Evolutionary conservation across 2,329 filamentous ascomycete species (phyloP).

Genomic region (Aspergillus brasiliensis): DNA sequence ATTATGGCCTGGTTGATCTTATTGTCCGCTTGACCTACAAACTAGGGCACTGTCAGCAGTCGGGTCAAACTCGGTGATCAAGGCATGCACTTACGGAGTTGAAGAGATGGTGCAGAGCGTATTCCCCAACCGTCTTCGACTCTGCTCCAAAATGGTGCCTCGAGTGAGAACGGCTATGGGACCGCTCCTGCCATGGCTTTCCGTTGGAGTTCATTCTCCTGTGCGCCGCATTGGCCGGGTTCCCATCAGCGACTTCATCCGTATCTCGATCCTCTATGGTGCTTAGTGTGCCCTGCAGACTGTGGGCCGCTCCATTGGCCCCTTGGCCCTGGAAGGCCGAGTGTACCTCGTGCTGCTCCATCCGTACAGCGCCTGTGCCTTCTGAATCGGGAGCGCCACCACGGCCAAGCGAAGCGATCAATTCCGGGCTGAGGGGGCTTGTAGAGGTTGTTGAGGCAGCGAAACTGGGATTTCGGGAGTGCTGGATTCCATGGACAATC

Average conservation of each 20-base stretch:
- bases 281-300: slow-evolving; percentile 32
- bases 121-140: slow-evolving; percentile 93
- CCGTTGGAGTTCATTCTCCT: slow-evolving; percentile 59
- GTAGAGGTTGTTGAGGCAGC: slow-evolving; percentile 66
- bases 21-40: slow-evolving; percentile 94
- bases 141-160: slow-evolving; percentile 66
- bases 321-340: slow-evolving; percentile 34
- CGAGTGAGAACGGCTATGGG: slow-evolving; percentile 75
- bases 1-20: slow-evolving; percentile 89
- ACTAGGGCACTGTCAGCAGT: slow-evolving; percentile 54
- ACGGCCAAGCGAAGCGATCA: slow-evolving; percentile 70
- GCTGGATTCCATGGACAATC: slow-evolving; percentile 92
- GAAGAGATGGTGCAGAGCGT: slow-evolving; percentile 93
- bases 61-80: not conserved
- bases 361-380: slow-evolving; percentile 33
- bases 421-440: slow-evolving; percentile 84
- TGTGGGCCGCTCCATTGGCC: slow-evolving; percentile 43
- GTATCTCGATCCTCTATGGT: slow-evolving; percentile 44
- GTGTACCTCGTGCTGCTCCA: slow-evolving; percentile 37
- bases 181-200: slow-evolving; percentile 70
- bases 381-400: slow-evolving; percentile 56
- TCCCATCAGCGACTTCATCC: slow-evolving; percentile 28
- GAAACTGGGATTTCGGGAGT: slow-evolving; percentile 82
- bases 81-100: slow-evolving; percentile 67
- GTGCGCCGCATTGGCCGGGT: slow-evolving; percentile 32